A percentile compares a stretch with the other conserved stretches of the same genome.
Conservation (phyloP, 177 flowering plant species). For the Vitis hybrid region DNA sequence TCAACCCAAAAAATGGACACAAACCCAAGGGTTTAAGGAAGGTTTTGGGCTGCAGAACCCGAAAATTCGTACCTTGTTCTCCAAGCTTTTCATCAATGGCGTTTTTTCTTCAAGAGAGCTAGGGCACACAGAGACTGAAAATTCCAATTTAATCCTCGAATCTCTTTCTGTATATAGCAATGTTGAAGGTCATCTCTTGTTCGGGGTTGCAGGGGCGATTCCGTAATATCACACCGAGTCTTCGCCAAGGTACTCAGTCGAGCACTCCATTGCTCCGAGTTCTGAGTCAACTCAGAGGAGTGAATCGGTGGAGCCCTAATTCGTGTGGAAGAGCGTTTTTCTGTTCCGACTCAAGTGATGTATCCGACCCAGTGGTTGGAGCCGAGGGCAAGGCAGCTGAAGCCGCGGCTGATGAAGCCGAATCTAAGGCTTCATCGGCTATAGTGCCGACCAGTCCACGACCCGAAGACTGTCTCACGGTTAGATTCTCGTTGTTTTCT, state of each 20-base stretch:
- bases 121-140: background rate
- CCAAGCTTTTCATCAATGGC: slow-evolving; percentile 22
- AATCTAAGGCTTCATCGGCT: slow-evolving; percentile 59
- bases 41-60: slow-evolving; percentile 14
- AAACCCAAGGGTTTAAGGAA: slow-evolving; percentile 34
- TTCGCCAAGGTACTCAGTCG: slow-evolving; percentile 14
- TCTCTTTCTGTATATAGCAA: slow-evolving; percentile 3
- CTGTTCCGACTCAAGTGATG: slow-evolving; percentile 64
- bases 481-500: slow-evolving; percentile 16
- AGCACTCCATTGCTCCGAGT: slow-evolving; percentile 24
- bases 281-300: slow-evolving; percentile 36
- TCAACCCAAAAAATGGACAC: slow-evolving; percentile 2
- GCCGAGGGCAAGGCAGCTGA: slow-evolving; percentile 28
- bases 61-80: background rate
- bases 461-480: slow-evolving; percentile 80
- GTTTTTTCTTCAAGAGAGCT: slow-evolving; percentile 1
- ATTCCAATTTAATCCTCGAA: background rate
- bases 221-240: background rate
- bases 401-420: slow-evolving; percentile 37
- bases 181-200: slow-evolving; percentile 53
- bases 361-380: slow-evolving; percentile 31
- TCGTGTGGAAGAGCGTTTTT: slow-evolving; percentile 42
- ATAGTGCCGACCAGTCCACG: slow-evolving; percentile 64
- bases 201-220: slow-evolving; percentile 17
- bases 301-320: slow-evolving; percentile 22